Evolutionary conservation across 192 early-diverging fungal species (phyloP), one percentile per base, ranked within the genome.

Genomic region (Podila horticola): DNA sequence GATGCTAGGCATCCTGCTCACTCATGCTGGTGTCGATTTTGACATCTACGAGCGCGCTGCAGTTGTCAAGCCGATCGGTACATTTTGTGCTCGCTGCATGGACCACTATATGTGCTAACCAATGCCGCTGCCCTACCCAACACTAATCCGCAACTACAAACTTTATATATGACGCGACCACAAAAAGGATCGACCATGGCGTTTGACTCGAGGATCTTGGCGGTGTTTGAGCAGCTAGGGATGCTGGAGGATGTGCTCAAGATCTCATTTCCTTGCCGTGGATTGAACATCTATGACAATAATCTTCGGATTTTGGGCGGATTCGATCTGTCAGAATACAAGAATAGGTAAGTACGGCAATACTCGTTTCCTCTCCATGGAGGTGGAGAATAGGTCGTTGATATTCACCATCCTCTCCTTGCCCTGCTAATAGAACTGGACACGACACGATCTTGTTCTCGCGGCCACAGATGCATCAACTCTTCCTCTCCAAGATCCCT

Each of bases 401-500:
- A 55, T 55, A 22, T 22, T 11, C 50, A 52, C 41, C 8, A 55
- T 52, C 8, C 24, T 55, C 9, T 61, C 26, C 1, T 9, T 61
- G 17, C 2, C 22, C 13, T 26, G 29, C 17, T 13, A 60, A 31
- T 26, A 61, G 59, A 30, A 61, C 30, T 10, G 59, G 59, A 34
- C 33, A 61, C 26, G 59, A 61, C 59, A 26, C 5, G 20, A 28
- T 34, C 11, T 6, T 61, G 30, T 61, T 61, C 20, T 61, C 59
- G 17, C 59, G 59, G 29, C 59, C 59, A 17, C 28, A 61, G 30
- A 28, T 61, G 28, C 30, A 61, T 13, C 26, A 33, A 17, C 59
- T 61, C 30, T 61, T 61, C 17, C 19, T 61, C 15, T 61, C 59
- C 59, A 61, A 33, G 59, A 61, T 61, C 30, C 59, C 59, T 9